Base-by-base conservation (phyloP, 2,329 filamentous ascomycete genomes). In the Paraphoma chrysanthemicola region DNA sequence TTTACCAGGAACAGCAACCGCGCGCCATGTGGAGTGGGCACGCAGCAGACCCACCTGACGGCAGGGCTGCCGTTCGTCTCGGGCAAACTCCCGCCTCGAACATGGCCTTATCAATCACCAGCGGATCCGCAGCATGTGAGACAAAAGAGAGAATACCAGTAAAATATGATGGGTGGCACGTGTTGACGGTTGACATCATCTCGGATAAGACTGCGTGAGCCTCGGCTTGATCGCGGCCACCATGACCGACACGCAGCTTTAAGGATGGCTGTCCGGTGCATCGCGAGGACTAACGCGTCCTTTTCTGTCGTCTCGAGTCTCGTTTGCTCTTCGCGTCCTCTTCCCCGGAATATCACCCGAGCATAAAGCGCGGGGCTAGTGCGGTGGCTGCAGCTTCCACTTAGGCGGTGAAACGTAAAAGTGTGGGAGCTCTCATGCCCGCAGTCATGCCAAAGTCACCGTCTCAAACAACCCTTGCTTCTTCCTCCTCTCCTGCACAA, bases 361-460 rank as follows among this genome's bases (percentile, higher is more conserved):
- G 52, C 38, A 23, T 29, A 60, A 44, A 56, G 64, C 67, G 70
- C 68, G 69, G 65, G 65, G 69, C 55, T 59, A 69, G 69, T 44
- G 56, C 58, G 49, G 54, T 59, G 57, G 61, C 62, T 62, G 52
- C 58, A 50, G 39, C 39, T 42, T 42, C 39, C 39, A n/a, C n/a
- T 54, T 55, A 56, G 60, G 63, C 64, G 53, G 62, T 69, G 64
- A 67, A 63, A 68, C 66, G 59, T 68, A 65, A 66, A 54, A 57
- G 58, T 56, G 60, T 63, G 63, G 54, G 64, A 60, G 57, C 50
- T 54, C 42, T 44, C 50, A 16, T 44, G 29, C 31, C 46, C 48
- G 51, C 55, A 59, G 56, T 60, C 64, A 72, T 72, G 69, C 62
- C 66, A 63, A 55, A 54, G 47, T 67, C 69, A 63, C 51, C 68